These are phyloP conservation scores for Penicillium fimorum DNA, from an alignment of 495 filamentous ascomycete species.

Conservation along the genomic window DNA sequence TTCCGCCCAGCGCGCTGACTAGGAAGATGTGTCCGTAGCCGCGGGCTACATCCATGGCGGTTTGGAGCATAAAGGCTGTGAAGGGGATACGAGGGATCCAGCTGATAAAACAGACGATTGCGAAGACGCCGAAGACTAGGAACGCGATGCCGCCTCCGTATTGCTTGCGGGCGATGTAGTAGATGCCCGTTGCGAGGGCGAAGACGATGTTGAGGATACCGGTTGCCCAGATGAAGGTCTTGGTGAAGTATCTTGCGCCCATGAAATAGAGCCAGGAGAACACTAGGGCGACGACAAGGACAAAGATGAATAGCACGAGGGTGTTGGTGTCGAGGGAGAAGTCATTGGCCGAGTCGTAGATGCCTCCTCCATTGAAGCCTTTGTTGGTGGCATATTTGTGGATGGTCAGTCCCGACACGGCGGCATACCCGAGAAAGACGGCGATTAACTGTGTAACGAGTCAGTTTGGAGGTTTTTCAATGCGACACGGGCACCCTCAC, in stretches of 20 bases:
- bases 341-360: constrained; percentile 64
- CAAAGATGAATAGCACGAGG: constrained; percentile 77
- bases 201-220: constrained; percentile 67
- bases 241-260: constrained; percentile 76
- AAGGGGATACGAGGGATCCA: constrained; percentile 91
- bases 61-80: constrained; percentile 84
- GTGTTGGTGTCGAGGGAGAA: constrained; percentile 78
- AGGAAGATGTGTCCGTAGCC: constrained; percentile 81
- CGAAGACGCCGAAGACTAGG: constrained; percentile 75
- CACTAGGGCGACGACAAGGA: constrained; percentile 66
- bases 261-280: constrained; percentile 76
- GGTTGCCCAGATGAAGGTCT: constrained; percentile 88
- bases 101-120: constrained; percentile 72
- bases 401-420: constrained; percentile 72
- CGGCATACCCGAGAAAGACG: constrained; percentile 72
- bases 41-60: constrained; percentile 80
- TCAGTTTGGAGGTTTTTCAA: constrained; percentile 2
- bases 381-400: constrained; percentile 70
- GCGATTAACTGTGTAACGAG: constrained; percentile 57
- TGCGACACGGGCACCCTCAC: constrained; percentile 35
- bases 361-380: constrained; percentile 67
- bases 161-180: constrained; percentile 64
- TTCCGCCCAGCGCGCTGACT: constrained; percentile 75
- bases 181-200: constrained; percentile 66
- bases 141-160: constrained; percentile 85